Conservation (phyloP, 2,329 filamentous ascomycete species). For the Stemphylium vesicarium region DNA sequence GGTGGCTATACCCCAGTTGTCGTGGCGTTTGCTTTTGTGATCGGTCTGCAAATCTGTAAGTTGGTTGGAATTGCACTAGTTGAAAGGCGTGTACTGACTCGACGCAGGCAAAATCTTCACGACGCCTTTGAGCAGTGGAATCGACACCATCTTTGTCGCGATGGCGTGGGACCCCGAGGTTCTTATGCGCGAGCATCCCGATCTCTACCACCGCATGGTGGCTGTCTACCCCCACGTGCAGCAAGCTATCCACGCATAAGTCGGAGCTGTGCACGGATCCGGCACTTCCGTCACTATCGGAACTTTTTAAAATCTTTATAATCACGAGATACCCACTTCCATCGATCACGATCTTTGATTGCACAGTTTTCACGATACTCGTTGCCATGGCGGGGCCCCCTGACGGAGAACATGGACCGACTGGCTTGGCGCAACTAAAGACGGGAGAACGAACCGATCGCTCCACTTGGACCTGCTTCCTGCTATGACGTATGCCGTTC, state of each 20-base stretch:
- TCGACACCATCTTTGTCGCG: conserved; percentile 91
- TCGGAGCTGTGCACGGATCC: background rate
- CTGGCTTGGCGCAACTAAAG: conserved; percentile 32
- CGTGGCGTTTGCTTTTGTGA: conserved; percentile 84
- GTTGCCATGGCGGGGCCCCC: conserved; percentile 18
- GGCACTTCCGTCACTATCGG: background rate
- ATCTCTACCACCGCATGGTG: conserved; percentile 80
- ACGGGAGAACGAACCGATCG: conserved; percentile 25
- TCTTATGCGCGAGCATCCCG: conserved; percentile 78
- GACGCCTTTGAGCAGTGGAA: conserved; percentile 84
- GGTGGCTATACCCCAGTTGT: conserved; percentile 76
- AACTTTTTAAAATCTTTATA: conserved; percentile 1
- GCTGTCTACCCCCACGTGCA: conserved; percentile 84
- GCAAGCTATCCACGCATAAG: conserved; percentile 70
- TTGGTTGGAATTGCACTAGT: background rate
- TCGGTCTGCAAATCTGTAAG: conserved; percentile 87
- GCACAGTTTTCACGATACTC: conserved; percentile 15
- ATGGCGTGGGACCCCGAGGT: conserved; percentile 72
- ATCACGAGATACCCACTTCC: conserved; percentile 7
- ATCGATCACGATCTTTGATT: conserved; percentile 17
- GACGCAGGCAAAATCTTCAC: conserved; percentile 75
- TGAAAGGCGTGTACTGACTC: background rate
- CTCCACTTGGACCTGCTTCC: conserved; percentile 10
- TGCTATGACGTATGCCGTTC: conserved; percentile 32
- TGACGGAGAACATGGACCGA: conserved; percentile 20